Evolutionary conservation across 352 stramenopile species (phyloP), one percentile per base, ranked within the genome.

Genomic region (Phytophthora nicotianae): DNA sequence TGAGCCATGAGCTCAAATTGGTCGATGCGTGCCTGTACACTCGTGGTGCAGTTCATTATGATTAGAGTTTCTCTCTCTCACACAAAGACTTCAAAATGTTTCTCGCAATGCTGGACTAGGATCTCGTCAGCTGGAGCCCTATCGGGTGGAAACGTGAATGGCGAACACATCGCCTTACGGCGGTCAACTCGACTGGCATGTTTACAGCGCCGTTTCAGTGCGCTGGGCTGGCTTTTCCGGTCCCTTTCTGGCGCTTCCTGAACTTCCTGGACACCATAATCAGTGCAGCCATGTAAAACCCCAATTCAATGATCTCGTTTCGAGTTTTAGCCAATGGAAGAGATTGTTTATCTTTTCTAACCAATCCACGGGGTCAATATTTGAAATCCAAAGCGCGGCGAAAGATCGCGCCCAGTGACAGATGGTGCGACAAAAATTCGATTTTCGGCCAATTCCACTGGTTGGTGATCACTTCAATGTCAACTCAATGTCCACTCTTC

Each of bases 21-120:
- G 41, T 75, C 35, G 42, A 80, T 77, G 16, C 77, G 68, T n/a
- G 48, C 66, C 56, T 75, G 56, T 35, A 77, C 72, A 16, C 14
- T 67, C 32, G 21, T 50, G 29, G 24, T 51, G 40, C 43, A 3
- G 53, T 71, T 55, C 64, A 71, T 73, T 20, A 19, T 50, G 14
- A 35, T 14, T 9, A 9, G 29, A 35, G n/a, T n/a, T n/a, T n/a
- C n/a, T n/a, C n/a, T n/a, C n/a, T n/a, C n/a, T n/a, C n/a, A n/a
- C n/a, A n/a, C n/a, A n/a, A n/a, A n/a, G n/a, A n/a, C n/a, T n/a
- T n/a, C n/a, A n/a, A n/a, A n/a, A n/a, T 14, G n/a, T 2, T n/a
- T 46, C 21, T 42, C 38, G 19, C 33, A 41, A 41, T 14, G 8
- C 35, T 41, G 13, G 38, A 24, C 38, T 24, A 50, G 46, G 50